Base-by-base conservation (phyloP, 179 eudicot species). In the Beta macrorhiza region DNA sequence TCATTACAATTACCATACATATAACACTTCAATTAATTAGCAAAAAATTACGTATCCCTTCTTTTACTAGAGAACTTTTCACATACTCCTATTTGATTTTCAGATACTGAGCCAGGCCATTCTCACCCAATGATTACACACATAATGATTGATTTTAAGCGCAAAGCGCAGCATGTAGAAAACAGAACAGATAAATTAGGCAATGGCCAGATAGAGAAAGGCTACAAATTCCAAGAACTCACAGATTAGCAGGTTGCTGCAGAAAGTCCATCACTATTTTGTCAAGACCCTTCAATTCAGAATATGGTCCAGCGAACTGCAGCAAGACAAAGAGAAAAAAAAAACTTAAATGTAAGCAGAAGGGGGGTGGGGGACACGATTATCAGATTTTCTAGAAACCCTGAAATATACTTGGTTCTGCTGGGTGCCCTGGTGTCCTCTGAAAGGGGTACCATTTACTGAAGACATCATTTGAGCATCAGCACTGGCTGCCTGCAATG, bases 161-260 rank as follows among this genome's bases (percentile, higher is more conserved):
- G 15, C 10, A 17, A 7, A 37, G 42, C 7, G 15, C 22, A 78
- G 25, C 19, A 56, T 1, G 17, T 37, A 32, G n/a, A 14, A 22
- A 42, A 9, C 19, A 80, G 71, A 5, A 4, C 1, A 13, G 22
- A 16, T 0, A 15, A n/a, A 19, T 20, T 65, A 74, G 58, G 75
- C 67, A 75, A 42, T 13, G 9, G 5, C 55, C 29, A 5, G 63
- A 55, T 58, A 13, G 47, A 56, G 11, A 53, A 25, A 76, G 22
- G 75, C 9, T 51, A 56, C 22, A 72, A 1, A 73, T 59, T 52
- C 44, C 68, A 70, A 57, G 57, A 80, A 89, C 98, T 90, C 86
- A 93, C 98, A 91, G 58, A 84, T 85, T 73, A 58, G 75, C 81
- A 71, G 95, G 95, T 81, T 84, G 93, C 81, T 87, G 89, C 86